Evolutionary conservation across 352 stramenopile species (phyloP), one percentile per base, ranked within the genome.

Genomic region (Phytophthora fragariae): DNA sequence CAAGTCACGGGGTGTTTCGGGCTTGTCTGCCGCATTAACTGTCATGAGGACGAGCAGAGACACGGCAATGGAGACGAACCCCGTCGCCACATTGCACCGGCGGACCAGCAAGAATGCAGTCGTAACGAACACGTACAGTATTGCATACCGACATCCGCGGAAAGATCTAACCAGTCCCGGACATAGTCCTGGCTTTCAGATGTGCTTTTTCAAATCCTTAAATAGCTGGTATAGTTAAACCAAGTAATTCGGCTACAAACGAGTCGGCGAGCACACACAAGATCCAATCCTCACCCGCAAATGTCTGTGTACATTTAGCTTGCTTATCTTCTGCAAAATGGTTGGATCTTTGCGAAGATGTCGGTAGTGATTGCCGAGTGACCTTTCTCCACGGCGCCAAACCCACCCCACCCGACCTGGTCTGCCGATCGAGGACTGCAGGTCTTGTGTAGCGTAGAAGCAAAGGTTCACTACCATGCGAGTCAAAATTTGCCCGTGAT

Each of bases 401-500:
- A 62, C 50, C 53, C 50, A 57, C 57, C 41, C 53, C 62, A 14
- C 9, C 9, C 8, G 35, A 1, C 35, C 35, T 12, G 9, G 35
- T 12, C 39, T 10, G 35, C 60, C 47, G 33, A 66, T 67, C 61
- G n/a, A 8, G 35, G 35, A n/a, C 60, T 33, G 29, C 37, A 10
- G 53, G 35, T 72, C 24, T 21, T 52, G 57, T 15, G 41, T 49
- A 71, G 35, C 10, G 57, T 72, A 71, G 24, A 72, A 72, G 65
- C 49, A 37, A 58, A 52, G 33, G 35, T 5, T 60, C 55, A 64
- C 63, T 27, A 10, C 8, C 47, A 55, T 55, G 47, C 47, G 47
- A 31, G 47, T 55, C 47, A 77, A 78, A 64, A 53, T 75, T 78
- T 72, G 71, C 71, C 57, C 50, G 56, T 70, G 71, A 78, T 78